A percentile compares a stretch with the other conserved stretches of the same genome.
Evolutionary conservation across 768 basidiomycete species (phyloP).

Genomic region (Lactarius vividus): DNA sequence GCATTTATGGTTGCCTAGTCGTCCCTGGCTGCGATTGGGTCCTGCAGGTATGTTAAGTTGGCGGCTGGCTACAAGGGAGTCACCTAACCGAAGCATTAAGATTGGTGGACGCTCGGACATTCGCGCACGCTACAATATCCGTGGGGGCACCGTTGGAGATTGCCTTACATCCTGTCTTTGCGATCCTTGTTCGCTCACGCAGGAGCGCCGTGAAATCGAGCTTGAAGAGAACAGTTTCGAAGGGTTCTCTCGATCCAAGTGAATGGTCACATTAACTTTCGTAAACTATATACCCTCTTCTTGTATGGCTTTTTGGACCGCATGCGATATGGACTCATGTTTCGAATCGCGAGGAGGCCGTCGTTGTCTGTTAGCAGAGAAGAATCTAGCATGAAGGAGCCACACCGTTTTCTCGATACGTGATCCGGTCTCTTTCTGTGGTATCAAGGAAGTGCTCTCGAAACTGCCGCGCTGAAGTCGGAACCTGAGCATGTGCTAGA

Average conservation of each 20-base stretch:
- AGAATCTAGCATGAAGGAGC: no score
- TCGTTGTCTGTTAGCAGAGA: background rate
- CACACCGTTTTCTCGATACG: no score
- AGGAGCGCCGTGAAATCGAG: conserved; percentile 48
- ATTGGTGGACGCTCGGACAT: conserved; percentile 39
- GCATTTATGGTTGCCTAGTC: conserved; percentile 35
- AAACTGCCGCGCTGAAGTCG: no score
- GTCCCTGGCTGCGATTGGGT: conserved; percentile 37
- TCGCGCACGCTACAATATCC: conserved; percentile 46
- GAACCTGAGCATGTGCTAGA: no score
- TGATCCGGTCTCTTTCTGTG: no score
- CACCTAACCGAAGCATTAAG: conserved; percentile 31
- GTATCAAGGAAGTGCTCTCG: no score
- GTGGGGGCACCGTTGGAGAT: conserved; percentile 43
- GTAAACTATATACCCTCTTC: background rate
- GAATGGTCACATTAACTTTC: no score
- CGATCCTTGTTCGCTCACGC: conserved; percentile 46
- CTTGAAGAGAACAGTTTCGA: conserved; percentile 43
- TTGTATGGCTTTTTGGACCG: background rate
- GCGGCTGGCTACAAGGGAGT: background rate
- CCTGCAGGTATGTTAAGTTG: conserved; percentile 13
- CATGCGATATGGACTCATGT: background rate
- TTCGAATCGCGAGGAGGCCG: background rate
- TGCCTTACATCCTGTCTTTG: conserved; percentile 44
- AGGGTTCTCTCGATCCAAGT: background rate